phyloP scores from a whole-genome alignment of 2,329 filamentous ascomycete species.

The Sporothrix protearum region DNA sequence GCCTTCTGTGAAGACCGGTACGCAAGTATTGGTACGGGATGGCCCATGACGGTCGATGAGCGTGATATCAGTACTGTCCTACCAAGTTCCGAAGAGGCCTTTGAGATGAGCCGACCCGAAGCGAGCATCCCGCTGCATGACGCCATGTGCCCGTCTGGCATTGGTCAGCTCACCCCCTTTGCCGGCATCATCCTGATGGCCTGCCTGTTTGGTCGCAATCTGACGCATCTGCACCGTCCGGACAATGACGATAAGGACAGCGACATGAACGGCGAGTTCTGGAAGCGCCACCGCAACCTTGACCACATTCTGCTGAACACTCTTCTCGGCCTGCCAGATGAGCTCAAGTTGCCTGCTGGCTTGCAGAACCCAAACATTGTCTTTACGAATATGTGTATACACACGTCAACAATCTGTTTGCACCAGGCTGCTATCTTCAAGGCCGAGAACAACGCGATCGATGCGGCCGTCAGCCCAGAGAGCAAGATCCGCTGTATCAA shows the following conservation, averaged over 20 bases:
- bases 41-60: constrained; percentile 94
- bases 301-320: constrained; percentile 90
- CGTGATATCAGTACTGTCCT: constrained; percentile 84
- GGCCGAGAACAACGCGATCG: constrained; percentile 81
- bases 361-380: constrained; percentile 78
- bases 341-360: constrained; percentile 74
- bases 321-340: constrained; percentile 73
- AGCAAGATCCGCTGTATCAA: constrained; percentile 92
- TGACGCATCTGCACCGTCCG: constrained; percentile 86
- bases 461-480: constrained; percentile 73
- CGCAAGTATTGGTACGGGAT: constrained; percentile 91
- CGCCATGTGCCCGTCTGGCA: constrained; percentile 67
- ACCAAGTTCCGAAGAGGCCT: constrained; percentile 80
- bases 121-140: constrained; percentile 67
- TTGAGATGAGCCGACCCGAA: constrained; percentile 72
- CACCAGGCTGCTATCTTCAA: constrained; percentile 98
- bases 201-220: constrained; percentile 85
- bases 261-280: constrained; percentile 90
- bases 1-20: constrained; percentile 87
- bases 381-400: constrained; percentile 94
- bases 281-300: constrained; percentile 85
- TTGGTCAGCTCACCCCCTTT: constrained; percentile 70
- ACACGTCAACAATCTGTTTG: constrained; percentile 94
- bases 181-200: constrained; percentile 79
- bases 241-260: constrained; percentile 75